Evolutionary conservation across 1,284 basidiomycete genomes (phyloP).

Genomic region (Naganishia sp.): DNA sequence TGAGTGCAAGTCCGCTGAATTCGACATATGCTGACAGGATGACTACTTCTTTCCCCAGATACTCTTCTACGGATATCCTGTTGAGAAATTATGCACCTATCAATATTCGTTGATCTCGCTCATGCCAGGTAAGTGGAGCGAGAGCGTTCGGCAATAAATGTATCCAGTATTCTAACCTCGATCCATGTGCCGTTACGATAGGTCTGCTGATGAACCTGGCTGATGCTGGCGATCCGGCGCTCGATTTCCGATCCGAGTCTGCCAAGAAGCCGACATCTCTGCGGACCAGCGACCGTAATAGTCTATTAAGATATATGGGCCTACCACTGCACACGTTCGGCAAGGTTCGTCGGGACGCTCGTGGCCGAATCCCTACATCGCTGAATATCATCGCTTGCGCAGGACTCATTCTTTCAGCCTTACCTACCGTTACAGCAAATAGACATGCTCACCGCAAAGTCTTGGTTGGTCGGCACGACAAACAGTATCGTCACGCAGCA

Average conservation of each 20-base stretch:
- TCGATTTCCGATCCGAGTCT: slow-evolving; percentile 65
- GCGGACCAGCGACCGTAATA: slow-evolving; percentile 84
- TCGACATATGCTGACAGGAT: neutral
- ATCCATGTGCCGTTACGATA: slow-evolving; percentile 36
- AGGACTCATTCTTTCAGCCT: slow-evolving; percentile 95
- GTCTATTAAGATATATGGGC: slow-evolving; percentile 87
- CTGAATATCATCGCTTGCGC: neutral
- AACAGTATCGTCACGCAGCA: slow-evolving; percentile 96
- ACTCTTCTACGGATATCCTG: slow-evolving; percentile 96
- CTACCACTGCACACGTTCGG: slow-evolving; percentile 86
- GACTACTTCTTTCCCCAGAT: slow-evolving; percentile 61
- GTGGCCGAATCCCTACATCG: neutral
- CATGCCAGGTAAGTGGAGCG: slow-evolving; percentile 64
- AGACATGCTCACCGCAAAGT: slow-evolving; percentile 76
- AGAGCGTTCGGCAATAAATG: neutral
- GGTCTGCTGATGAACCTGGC: slow-evolving; percentile 84
- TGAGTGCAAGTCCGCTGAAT: slow-evolving; percentile 34
- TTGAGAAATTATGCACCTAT: slow-evolving; percentile 93
- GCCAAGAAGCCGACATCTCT: slow-evolving; percentile 72
- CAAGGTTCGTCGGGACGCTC: slow-evolving; percentile 64
- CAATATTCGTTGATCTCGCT: slow-evolving; percentile 93
- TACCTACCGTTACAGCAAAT: slow-evolving; percentile 95
- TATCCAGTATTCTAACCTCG: neutral
- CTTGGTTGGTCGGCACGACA: slow-evolving; percentile 85
- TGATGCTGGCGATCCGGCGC: slow-evolving; percentile 85